Percentiles rank a stretch among this genome's conserved stretches.
Conservation (phyloP, 179 eudicot genomes). For the Spinacia oleracea region DNA sequence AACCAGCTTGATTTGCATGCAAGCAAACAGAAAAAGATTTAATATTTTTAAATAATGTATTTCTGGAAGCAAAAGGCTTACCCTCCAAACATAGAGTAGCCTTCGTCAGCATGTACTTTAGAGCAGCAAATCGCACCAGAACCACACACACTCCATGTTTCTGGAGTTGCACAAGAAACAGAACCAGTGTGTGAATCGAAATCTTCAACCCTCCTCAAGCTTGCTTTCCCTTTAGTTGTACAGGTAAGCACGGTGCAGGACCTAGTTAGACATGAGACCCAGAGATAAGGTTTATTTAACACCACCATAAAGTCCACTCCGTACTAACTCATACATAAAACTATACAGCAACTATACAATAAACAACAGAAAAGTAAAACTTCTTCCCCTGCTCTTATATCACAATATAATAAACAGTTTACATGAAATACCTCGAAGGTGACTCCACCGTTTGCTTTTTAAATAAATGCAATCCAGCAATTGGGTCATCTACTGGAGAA, state of each 20-base stretch:
- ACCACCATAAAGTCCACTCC: neutral
- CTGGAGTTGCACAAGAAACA: slow-evolving; percentile 30
- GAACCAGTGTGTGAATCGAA: slow-evolving; percentile 34
- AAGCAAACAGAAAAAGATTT: neutral
- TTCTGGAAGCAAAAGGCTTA: slow-evolving; percentile 34
- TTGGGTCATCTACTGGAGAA: slow-evolving; percentile 49
- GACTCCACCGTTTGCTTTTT: slow-evolving; percentile 42
- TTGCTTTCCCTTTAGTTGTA: slow-evolving; percentile 69
- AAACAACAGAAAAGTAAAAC: neutral
- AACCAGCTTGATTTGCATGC: slow-evolving; percentile 1
- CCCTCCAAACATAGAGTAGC: slow-evolving; percentile 89
- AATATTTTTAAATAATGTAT: neutral
- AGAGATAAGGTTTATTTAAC: neutral
- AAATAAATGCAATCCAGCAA: slow-evolving; percentile 83
- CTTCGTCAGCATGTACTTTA: slow-evolving; percentile 68
- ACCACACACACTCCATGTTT: slow-evolving; percentile 66
- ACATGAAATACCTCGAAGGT: slow-evolving; percentile 49
- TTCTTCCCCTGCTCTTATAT: neutral
- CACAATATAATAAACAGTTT: neutral
- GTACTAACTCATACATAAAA: neutral
- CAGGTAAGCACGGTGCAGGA: slow-evolving; percentile 77
- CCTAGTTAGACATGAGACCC: slow-evolving; percentile 37
- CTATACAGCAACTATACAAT: neutral
- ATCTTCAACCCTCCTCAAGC: slow-evolving; percentile 49
- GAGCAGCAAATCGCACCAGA: slow-evolving; percentile 65